These are phyloP conservation scores for Penicillium sp. DNA, from an alignment of 2,329 filamentous ascomycete species.

Conservation along the genomic window DNA sequence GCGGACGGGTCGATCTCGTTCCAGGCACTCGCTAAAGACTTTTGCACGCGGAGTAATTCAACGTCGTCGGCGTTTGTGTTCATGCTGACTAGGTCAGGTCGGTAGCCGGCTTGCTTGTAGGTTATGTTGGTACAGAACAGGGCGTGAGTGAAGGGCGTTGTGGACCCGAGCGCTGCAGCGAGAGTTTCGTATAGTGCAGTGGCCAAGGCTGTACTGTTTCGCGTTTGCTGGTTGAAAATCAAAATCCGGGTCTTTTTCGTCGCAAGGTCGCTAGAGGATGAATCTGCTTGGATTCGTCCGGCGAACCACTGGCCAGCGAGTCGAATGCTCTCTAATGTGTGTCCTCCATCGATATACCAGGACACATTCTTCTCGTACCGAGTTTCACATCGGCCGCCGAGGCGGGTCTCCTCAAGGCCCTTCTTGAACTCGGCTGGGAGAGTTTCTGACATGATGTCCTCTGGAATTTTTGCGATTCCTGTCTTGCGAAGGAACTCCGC, in stretches of 20 bases:
- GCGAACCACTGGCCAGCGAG: slow-evolving; percentile 77
- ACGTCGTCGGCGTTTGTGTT: slow-evolving; percentile 61
- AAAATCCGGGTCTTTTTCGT: slow-evolving; percentile 56
- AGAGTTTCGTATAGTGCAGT: slow-evolving; percentile 61
- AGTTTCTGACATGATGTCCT: slow-evolving; percentile 36
- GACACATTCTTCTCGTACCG: slow-evolving; percentile 56
- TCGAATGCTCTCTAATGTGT: slow-evolving; percentile 79
- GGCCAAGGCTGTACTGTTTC: slow-evolving; percentile 68
- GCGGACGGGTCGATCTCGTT: slow-evolving; percentile 51
- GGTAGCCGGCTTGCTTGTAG: slow-evolving; percentile 59
- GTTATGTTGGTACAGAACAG: slow-evolving; percentile 80
- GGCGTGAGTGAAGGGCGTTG: slow-evolving; percentile 64
- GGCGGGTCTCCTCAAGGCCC: slow-evolving; percentile 65
- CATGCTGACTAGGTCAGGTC: slow-evolving; percentile 61
- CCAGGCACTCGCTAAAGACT: slow-evolving; percentile 63
- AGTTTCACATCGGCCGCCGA: slow-evolving; percentile 76
- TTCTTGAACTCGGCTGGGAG: slow-evolving; percentile 62
- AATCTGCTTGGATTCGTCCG: slow-evolving; percentile 43
- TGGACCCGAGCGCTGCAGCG: slow-evolving; percentile 37
- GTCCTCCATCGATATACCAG: slow-evolving; percentile 86
- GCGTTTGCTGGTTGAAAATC: slow-evolving; percentile 90
- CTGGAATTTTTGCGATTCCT: slow-evolving; percentile 36
- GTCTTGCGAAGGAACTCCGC: slow-evolving; percentile 40
- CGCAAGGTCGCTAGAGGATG: slow-evolving; percentile 28
- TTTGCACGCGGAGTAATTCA: slow-evolving; percentile 63